These are phyloP conservation scores for Sporisorium iseilematis-ciliati DNA, from an alignment of 1,284 basidiomycete genomes.

Conservation along the genomic window DNA sequence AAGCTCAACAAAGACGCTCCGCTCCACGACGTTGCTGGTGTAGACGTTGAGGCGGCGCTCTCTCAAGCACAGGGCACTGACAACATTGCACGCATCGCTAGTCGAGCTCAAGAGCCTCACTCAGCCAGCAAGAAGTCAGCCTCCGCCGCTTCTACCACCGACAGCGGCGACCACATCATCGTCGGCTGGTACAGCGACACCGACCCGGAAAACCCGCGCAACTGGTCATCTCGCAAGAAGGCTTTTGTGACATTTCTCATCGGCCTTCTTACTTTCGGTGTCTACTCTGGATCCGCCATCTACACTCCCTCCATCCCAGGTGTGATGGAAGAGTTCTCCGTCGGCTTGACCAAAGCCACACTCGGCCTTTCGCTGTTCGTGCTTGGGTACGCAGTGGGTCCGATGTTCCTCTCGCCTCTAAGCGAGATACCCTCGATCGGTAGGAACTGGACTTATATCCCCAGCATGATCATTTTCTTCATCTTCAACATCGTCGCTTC, in stretches of 20 bases:
- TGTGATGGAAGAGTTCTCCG: constrained; percentile 74
- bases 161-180: constrained; percentile 54
- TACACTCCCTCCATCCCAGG: constrained; percentile 59
- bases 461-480: constrained; percentile 42
- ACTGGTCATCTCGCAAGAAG: constrained; percentile 46
- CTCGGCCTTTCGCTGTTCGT: constrained; percentile 79
- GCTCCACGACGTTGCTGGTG: background rate
- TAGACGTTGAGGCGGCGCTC: constrained; percentile 15
- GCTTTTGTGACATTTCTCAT: constrained; percentile 43
- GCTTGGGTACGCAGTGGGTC: constrained; percentile 69
- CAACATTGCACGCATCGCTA: constrained; percentile 7
- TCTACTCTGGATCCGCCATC: constrained; percentile 51
- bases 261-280: constrained; percentile 38
- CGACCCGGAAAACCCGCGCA: constrained; percentile 53
- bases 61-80: constrained; percentile 10
- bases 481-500: constrained; percentile 48
- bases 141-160: background rate
- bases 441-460: constrained; percentile 53
- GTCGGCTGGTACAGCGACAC: constrained; percentile 70
- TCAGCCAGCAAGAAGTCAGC: constrained; percentile 1
- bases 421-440: constrained; percentile 74
- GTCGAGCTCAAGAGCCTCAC: background rate
- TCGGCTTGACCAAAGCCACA: constrained; percentile 78
- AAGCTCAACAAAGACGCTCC: background rate
- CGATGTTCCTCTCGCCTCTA: constrained; percentile 73